Conservation (phyloP, 2,329 filamentous ascomycete species). For the Chaetoscypha palmicola region DNA sequence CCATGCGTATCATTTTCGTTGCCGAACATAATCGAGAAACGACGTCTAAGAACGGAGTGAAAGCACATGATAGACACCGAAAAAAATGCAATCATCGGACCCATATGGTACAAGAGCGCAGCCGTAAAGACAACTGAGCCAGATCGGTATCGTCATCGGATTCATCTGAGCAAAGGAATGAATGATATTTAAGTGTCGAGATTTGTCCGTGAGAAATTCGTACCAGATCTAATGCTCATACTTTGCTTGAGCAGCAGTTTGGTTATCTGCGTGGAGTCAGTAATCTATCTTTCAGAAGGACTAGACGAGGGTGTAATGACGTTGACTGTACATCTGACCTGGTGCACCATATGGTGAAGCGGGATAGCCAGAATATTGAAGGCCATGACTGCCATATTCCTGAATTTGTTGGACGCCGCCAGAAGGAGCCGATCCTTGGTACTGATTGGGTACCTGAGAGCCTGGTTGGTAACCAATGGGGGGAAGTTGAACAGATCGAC, state of each 20-base stretch:
- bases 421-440: constrained; percentile 49
- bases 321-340: constrained; percentile 53
- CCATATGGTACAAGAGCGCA: constrained; percentile 32
- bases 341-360: constrained; percentile 48
- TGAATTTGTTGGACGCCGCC: constrained; percentile 47
- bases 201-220: constrained; percentile 7
- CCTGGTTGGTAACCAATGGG: constrained; percentile 67
- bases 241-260: constrained; percentile 23
- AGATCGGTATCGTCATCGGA: constrained; percentile 7
- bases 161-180: too few species aligned
- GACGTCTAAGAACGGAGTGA: constrained; percentile 26
- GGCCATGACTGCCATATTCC: constrained; percentile 42
- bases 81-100: constrained; percentile 28
- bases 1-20: constrained; percentile 29
- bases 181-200: too few species aligned
- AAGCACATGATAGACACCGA: constrained; percentile 24
- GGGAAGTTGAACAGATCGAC: constrained; percentile 57
- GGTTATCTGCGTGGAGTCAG: constrained; percentile 29
- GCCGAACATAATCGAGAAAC: constrained; percentile 22
- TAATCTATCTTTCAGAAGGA: constrained; percentile 6
- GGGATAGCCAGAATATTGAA: constrained; percentile 47
- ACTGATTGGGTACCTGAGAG: constrained; percentile 50
- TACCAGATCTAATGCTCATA: constrained; percentile 29
- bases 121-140: constrained; percentile 21
- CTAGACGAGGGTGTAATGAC: constrained; percentile 35